These are phyloP conservation scores for Marasmius oreades DNA, from an alignment of 1,284 basidiomycete species.

Conservation along the genomic window DNA sequence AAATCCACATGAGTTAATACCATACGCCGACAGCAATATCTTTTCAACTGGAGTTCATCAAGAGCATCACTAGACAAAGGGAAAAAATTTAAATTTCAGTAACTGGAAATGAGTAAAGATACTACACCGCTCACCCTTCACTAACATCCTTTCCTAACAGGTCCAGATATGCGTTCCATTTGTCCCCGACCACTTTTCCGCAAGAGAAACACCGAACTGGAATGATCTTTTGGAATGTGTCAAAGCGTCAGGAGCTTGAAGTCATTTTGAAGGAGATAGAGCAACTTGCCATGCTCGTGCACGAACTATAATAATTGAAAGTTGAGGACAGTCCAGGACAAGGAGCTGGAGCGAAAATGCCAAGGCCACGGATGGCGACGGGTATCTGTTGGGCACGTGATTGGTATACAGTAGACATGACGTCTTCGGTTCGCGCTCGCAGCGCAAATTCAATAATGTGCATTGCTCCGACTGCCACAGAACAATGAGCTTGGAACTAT, in stretches of 20 bases:
- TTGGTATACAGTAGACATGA: too few species aligned
- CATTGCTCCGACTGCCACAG: too few species aligned
- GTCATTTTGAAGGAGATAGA: neutral
- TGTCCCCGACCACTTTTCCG: conserved; percentile 91
- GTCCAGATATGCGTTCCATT: conserved; percentile 85
- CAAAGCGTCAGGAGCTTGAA: neutral
- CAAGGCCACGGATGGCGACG: too few species aligned
- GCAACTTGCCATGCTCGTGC: neutral
- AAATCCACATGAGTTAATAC: conserved; percentile 96
- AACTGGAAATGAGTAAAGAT: conserved; percentile 2
- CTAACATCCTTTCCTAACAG: conserved; percentile 73
- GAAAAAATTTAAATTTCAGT: conserved; percentile 2
- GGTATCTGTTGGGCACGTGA: too few species aligned
- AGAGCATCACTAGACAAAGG: conserved; percentile 73
- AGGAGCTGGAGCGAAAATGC: too few species aligned
- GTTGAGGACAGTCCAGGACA: too few species aligned
- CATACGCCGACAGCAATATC: conserved; percentile 98
- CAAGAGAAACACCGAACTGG: conserved; percentile 89
- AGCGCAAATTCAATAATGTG: too few species aligned
- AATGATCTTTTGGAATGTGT: conserved; percentile 83
- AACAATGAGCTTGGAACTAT: too few species aligned
- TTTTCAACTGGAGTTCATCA: conserved; percentile 85
- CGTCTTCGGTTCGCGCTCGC: too few species aligned
- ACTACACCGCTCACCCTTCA: conserved; percentile 70
- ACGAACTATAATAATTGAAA: too few species aligned